Evolutionary conservation across 495 filamentous ascomycete species (phyloP), one percentile per base, ranked within the genome.

Genomic region (Talaromyces thailandensis): DNA sequence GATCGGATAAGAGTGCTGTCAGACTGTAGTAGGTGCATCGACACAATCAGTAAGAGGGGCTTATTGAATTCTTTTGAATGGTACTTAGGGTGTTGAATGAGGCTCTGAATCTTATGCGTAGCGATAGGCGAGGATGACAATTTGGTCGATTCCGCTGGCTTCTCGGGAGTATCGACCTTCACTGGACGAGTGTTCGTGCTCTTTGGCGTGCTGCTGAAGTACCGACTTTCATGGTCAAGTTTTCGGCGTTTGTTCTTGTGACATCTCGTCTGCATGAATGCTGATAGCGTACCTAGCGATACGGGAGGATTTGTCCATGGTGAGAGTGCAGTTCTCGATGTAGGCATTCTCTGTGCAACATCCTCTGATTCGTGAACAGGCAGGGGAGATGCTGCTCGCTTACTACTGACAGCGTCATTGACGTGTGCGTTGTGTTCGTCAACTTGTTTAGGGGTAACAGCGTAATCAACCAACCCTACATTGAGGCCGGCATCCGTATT

Each of bases 261-360:
- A 6, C 55, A n/a, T 58, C 62, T 63, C 18, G 53, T 63, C 8
- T 58, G 55, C 62, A 63, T 43, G 40, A 63, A 63, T 31, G 62
- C 57, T 51, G 62, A 58, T 31, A 63, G 23, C 9, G 62, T 48
- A 29, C 48, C 37, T 37, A 58, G 31, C 8, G 53, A 45, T 6
- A n/a, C 28, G 4, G 48, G 12, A 6, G 51, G 6, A 18, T 43
- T 28, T 7, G 29, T 43, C 6, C 23, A 23, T 26, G 12, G 52
- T 24, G 31, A 53, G 70, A 79, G 28, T 78, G 71, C 7, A 59
- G 69, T 50, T 76, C 81, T 25, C 66, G 35, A 48, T 45, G 12
- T n/a, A n/a, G 7, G 43, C n/a, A 8, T 3, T 8, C 9, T 48
- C 43, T 21, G 3, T 18, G 37, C 14, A 18, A 16, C 16, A 5